Conservation (phyloP, 805 yeast species). For the Metschnikowia continentalis region DNA sequence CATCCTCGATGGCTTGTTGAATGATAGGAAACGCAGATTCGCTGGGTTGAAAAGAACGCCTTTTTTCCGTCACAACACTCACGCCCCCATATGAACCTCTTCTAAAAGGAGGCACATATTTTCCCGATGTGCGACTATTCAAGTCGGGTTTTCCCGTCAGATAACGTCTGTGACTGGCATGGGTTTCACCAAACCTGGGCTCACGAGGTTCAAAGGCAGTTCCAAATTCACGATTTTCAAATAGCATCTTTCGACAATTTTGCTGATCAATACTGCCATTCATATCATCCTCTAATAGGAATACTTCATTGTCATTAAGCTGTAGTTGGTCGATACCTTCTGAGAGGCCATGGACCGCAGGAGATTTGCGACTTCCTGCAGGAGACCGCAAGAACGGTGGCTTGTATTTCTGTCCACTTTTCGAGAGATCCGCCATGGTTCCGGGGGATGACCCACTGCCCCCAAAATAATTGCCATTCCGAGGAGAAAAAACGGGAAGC, state of each 20-base stretch:
- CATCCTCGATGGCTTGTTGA: constrained; percentile 10
- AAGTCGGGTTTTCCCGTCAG: constrained; percentile 4
- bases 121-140: constrained; percentile 32
- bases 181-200: neutral
- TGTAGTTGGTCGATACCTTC: constrained; percentile 35
- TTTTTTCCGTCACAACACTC: constrained; percentile 11
- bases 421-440: neutral
- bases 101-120: constrained; percentile 70
- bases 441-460: neutral
- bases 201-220: neutral
- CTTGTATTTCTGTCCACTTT: constrained; percentile 30
- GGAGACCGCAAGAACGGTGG: constrained; percentile 44
- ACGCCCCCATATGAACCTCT: constrained; percentile 43
- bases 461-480: neutral
- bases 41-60: constrained; percentile 11
- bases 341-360: constrained; percentile 29
- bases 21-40: constrained; percentile 10
- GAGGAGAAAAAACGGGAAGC: neutral
- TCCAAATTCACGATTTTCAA: constrained; percentile 2
- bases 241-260: neutral
- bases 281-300: constrained; percentile 40
- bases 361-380: constrained; percentile 24
- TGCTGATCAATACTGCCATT: constrained; percentile 1
- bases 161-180: constrained; percentile 5
- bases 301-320: constrained; percentile 36